Base-by-base conservation (phyloP, 1,139 yeast species). In the Entelexis sorbosivorans region DNA sequence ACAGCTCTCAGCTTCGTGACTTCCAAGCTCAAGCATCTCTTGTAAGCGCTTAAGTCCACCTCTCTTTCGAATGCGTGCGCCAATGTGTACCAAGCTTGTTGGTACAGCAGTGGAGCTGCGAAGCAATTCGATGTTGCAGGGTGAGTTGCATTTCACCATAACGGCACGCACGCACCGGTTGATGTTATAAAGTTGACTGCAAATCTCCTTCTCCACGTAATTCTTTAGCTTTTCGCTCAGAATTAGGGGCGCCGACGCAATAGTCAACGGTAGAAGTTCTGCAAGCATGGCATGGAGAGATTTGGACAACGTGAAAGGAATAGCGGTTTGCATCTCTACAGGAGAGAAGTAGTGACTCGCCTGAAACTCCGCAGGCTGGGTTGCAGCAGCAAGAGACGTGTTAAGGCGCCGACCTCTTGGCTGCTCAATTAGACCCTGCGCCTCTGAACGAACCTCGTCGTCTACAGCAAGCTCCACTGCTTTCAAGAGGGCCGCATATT, bases 41-140 rank as follows among this genome's bases (percentile, higher is more conserved):
- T 24, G 38, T 20, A 43, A 16, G 5, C 9, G 20, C 31, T 43
- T 32, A 2, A 39, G 16, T 2, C 42, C 50, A 3, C 50, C 50
- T 5, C 13, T 11, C 6, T 26, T 20, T 13, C 20, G 16, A 20
- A 48, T 34, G n/a, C 35, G 38, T 2, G n/a, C 14, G 16, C 36
- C 38, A n/a, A 44, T 26, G 3, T 8, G 20, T 3, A 49, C 6
- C 22, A 49, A 19, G 11, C 38, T 32, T 32, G 8, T 17, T 2
- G 52, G 52, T 5, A 29, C 20, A 8, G 33, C n/a, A 13, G 19
- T 26, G 2, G 49, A 45, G 17, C 11, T 26, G 8, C 38, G 43
- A 2, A 28, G 24, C 36, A 49, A 20, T 20, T 49, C 52, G 1
- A 49, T n/a, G 17, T 36, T 35, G 19, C 29, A 44, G 11, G 52